Base-by-base conservation (phyloP, 2,329 filamentous ascomycete species). In the Pestalotiopsis sp. region DNA sequence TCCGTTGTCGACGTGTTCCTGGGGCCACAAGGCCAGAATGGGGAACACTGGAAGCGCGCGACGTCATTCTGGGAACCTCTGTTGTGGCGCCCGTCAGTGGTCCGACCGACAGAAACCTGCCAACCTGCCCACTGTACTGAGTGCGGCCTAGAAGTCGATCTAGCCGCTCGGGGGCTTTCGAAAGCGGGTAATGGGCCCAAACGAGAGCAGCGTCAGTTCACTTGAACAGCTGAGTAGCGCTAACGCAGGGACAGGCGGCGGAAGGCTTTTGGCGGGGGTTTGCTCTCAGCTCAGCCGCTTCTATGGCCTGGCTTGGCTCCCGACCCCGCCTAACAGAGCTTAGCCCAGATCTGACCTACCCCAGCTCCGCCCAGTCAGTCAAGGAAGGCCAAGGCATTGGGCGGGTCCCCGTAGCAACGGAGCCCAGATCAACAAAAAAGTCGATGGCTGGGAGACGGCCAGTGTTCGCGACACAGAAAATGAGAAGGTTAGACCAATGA, bases 391-490 rank as follows among this genome's bases (percentile, higher is more conserved):
- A 35, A 17, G 9, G 30, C 58, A 26, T 58, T 61, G 58, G 26
- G 24, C n/a, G 24, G 30, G 52, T 66, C 64, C 20, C 64, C 55
- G 52, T 58, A 38, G 38, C 64, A 66, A 66, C 64, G 17, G 35
- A 48, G 26, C 64, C 39, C 52, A 66, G 62, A 39, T 61, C 56
- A 66, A 66, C 65, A 66, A 62, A 61, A 61, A 66, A 62, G 44
- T 17, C 56, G 65, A 66, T 66, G 65, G 65, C 65, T 66, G 65
- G 65, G 65, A 48, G 57, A 66, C 65, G 57, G 44, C n/a, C 35
- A 58, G 22, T 30, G 64, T 60, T 60, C 64, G 58, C 64, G 44
- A 66, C 20, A 52, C 40, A 17, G 65, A 52, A 66, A 66, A 52
- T 60, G 14, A 35, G 40, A 39, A 66, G 65, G 65, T 57, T 66